These are phyloP conservation scores for Erythrophleum fordii DNA, from an alignment of 306 rosid genomes.

Conservation along the genomic window DNA sequence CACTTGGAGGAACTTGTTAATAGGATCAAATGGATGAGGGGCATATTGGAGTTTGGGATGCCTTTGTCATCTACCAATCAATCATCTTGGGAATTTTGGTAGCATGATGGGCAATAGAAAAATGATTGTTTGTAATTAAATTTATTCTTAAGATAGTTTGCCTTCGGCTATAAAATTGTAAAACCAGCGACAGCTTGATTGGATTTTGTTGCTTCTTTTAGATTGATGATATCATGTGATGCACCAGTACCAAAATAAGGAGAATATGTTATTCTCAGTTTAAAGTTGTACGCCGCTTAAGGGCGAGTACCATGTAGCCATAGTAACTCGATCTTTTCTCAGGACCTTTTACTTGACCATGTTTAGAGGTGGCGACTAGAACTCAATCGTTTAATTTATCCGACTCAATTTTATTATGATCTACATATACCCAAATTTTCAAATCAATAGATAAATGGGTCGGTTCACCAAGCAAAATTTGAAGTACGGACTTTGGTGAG, in stretches of 20 bases:
- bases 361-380: too few relatives aligned
- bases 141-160: neutral
- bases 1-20: slow-evolving; percentile 84
- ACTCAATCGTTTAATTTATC: too few relatives aligned
- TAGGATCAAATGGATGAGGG: slow-evolving; percentile 72
- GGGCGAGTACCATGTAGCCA: too few relatives aligned
- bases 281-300: neutral
- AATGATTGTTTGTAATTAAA: slow-evolving; percentile 21
- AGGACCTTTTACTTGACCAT: too few relatives aligned
- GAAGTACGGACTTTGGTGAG: too few relatives aligned
- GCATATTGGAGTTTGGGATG: slow-evolving; percentile 50
- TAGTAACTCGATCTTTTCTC: too few relatives aligned
- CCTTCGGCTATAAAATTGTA: neutral
- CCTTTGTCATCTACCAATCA: slow-evolving; percentile 43
- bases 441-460: too few relatives aligned
- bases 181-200: neutral
- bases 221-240: neutral
- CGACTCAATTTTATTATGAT: too few relatives aligned
- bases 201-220: neutral
- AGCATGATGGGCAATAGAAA: slow-evolving; percentile 43
- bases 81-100: slow-evolving; percentile 63
- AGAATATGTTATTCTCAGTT: neutral
- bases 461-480: too few relatives aligned
- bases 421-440: too few relatives aligned
- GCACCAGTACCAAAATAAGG: neutral